phyloP scores from a whole-genome alignment of 163 green algal species.

The Smithsoniella earleae region DNA sequence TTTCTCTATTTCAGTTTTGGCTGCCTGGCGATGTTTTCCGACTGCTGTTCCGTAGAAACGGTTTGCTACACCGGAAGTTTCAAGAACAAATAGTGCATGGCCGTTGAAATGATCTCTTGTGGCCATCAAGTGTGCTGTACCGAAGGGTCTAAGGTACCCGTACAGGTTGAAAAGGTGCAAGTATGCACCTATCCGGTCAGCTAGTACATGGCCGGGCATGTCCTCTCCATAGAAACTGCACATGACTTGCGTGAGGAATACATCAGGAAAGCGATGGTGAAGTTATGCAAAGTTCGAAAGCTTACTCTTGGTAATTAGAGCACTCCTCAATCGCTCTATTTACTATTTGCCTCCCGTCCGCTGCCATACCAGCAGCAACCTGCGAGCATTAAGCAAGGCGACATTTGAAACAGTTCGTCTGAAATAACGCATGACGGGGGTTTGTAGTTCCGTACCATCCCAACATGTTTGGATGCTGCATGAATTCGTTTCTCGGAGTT shows the following conservation, averaged over 20 bases:
- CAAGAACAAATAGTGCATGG: slow-evolving; percentile 81
- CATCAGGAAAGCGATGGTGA: too few relatives aligned
- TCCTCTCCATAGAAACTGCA: slow-evolving; percentile 79
- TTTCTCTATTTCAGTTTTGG: slow-evolving; percentile 97
- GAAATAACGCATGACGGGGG: neutral
- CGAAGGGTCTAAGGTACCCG: slow-evolving; percentile 86
- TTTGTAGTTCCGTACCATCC: slow-evolving; percentile 48
- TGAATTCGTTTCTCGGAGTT: slow-evolving; percentile 83
- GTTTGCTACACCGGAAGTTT: slow-evolving; percentile 66
- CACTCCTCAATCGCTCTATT: slow-evolving; percentile 73
- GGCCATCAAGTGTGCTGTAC: slow-evolving; percentile 68
- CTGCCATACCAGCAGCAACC: slow-evolving; percentile 69
- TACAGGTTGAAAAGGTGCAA: slow-evolving; percentile 97
- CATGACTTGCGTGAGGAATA: neutral
- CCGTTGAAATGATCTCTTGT: slow-evolving; percentile 68
- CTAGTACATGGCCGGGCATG: slow-evolving; percentile 84
- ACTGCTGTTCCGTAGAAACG: slow-evolving; percentile 88
- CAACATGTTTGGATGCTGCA: slow-evolving; percentile 78
- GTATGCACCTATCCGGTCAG: slow-evolving; percentile 82
- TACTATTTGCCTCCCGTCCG: slow-evolving; percentile 83
- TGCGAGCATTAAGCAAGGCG: too few relatives aligned
- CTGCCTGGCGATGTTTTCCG: slow-evolving; percentile 86
- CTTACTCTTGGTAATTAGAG: slow-evolving; percentile 72
- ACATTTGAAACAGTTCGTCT: neutral
- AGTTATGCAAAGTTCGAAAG: too few relatives aligned